Percentiles rank a stretch among this genome's conserved stretches.
These are phyloP conservation scores for Tulasnella sp. DNA, from an alignment of 768 basidiomycete species.

Conservation along the genomic window DNA sequence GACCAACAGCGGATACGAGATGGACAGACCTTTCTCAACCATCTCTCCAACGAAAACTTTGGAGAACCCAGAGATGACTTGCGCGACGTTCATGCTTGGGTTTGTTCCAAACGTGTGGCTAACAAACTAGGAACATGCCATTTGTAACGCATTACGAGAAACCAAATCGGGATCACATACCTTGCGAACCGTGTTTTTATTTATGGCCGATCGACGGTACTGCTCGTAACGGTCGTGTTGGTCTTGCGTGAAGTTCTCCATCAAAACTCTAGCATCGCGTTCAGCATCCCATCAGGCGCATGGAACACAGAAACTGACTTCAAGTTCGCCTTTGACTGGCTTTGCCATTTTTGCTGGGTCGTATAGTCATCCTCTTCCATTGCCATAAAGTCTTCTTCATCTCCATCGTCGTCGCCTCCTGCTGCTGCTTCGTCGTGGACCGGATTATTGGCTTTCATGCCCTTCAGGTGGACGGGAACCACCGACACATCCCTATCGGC, in stretches of 20 bases:
- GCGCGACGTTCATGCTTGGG: conserved; percentile 77
- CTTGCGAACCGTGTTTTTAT: conserved; percentile 73
- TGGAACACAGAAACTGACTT: conserved; percentile 37
- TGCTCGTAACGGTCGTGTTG: conserved; percentile 88
- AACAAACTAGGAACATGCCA: conserved; percentile 44
- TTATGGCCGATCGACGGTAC: conserved; percentile 70
- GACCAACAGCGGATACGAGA: neutral
- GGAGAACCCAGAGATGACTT: conserved; percentile 78
- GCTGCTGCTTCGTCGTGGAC: conserved; percentile 54
- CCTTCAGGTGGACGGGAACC: conserved; percentile 7
- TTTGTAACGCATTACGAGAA: neutral
- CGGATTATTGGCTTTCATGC: conserved; percentile 9
- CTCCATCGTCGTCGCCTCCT: conserved; percentile 24
- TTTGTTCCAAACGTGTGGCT: conserved; percentile 72
- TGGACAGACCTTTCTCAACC: conserved; percentile 62
- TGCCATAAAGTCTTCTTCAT: conserved; percentile 77
- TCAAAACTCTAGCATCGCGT: conserved; percentile 56
- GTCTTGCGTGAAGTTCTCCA: conserved; percentile 73
- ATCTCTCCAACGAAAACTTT: conserved; percentile 94
- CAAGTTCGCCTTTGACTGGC: conserved; percentile 78
- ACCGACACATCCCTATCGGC: neutral
- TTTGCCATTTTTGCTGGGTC: conserved; percentile 71
- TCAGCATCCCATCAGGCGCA: neutral
- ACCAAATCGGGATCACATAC: conserved; percentile 28
- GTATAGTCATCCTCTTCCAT: conserved; percentile 55